These are phyloP conservation scores for Phytophthora agathidicida DNA, from an alignment of 352 stramenopile genomes.

Conservation along the genomic window DNA sequence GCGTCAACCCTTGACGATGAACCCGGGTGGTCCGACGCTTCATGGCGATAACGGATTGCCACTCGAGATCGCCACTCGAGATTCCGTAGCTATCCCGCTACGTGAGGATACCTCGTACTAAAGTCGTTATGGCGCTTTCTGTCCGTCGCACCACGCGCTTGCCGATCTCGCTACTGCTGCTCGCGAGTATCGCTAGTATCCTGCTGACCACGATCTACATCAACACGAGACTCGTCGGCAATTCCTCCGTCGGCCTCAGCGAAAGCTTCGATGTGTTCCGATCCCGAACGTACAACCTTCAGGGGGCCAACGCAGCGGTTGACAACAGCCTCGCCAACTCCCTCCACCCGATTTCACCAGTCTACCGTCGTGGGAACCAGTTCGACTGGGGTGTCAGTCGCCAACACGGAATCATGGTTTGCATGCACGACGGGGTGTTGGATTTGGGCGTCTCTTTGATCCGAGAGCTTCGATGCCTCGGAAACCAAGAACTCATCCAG, in stretches of 20 bases:
- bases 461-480: slow-evolving; percentile 27
- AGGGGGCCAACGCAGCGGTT: not conserved
- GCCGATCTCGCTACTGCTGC: slow-evolving; percentile 8
- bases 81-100: too few species aligned
- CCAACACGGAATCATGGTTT: slow-evolving; percentile 24
- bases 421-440: slow-evolving; percentile 42
- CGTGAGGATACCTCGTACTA: not conserved
- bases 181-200: slow-evolving; percentile 22
- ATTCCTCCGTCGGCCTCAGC: slow-evolving; percentile 15
- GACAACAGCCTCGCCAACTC: not conserved
- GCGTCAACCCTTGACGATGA: too few species aligned
- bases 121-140: slow-evolving; percentile 3
- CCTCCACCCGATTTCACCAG: slow-evolving; percentile 11
- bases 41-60: too few species aligned
- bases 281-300: slow-evolving; percentile 17
- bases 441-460: slow-evolving; percentile 49
- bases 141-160: not conserved
- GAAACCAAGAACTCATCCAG: slow-evolving; percentile 28
- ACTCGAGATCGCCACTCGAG: too few species aligned
- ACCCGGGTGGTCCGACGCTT: too few species aligned
- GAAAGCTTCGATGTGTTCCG: slow-evolving; percentile 28
- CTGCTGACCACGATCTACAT: slow-evolving; percentile 26
- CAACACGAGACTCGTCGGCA: slow-evolving; percentile 21
- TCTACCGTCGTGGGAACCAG: slow-evolving; percentile 18
- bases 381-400: slow-evolving; percentile 28